Evolutionary conservation across 164 flowering plant species (phyloP).

Genomic region (Sextonia rubra): DNA sequence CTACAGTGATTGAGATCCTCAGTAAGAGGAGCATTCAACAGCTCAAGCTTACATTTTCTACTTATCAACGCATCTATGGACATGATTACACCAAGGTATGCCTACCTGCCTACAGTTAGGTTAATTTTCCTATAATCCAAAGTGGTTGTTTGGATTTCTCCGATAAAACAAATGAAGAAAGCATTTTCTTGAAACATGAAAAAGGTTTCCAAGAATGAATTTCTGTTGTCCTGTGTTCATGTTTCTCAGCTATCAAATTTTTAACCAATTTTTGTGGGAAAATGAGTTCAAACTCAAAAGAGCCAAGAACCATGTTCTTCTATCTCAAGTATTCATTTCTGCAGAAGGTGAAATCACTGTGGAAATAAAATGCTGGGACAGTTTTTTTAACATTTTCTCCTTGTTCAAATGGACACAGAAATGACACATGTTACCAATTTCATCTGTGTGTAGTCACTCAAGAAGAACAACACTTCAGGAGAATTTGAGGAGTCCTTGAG

Average conservation of each 20-base stretch:
- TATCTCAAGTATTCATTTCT: no score
- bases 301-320: no score
- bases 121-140: no score
- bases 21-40: constrained; percentile 77
- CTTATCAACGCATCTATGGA: constrained; percentile 70
- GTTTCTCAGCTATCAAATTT: no score
- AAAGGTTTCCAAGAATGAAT: neutral
- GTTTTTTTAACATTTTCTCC: neutral
- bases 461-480: constrained; percentile 30
- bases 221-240: no score
- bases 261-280: no score
- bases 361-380: no score
- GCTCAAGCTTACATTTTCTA: constrained; percentile 46
- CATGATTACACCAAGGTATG: constrained; percentile 54
- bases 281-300: no score
- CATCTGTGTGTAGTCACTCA: constrained; percentile 32
- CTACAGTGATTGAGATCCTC: constrained; percentile 56
- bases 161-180: no score
- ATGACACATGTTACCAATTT: neutral
- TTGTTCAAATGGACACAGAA: neutral
- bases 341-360: no score
- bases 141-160: no score
- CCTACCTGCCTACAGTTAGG: neutral
- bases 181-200: no score
- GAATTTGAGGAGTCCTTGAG: constrained; percentile 55